These are phyloP conservation scores for Megacollybia marginata DNA, from an alignment of 768 basidiomycete genomes.

Conservation along the genomic window DNA sequence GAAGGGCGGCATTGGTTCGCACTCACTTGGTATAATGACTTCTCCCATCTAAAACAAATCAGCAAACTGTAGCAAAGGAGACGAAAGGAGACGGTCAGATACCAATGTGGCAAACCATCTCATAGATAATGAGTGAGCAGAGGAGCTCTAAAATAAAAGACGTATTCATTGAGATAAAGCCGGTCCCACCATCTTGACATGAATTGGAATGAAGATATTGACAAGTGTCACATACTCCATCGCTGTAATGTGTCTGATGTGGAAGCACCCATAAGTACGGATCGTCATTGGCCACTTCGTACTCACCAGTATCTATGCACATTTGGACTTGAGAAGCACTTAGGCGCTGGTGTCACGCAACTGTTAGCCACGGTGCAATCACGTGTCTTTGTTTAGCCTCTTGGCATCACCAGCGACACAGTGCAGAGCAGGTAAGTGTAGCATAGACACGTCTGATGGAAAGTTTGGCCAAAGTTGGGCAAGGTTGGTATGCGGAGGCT, in stretches of 20 bases:
- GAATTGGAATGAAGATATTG: background rate
- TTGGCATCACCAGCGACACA: too few species aligned
- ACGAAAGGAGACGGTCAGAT: background rate
- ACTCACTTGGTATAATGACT: slow-evolving; percentile 49
- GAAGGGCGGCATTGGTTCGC: slow-evolving; percentile 3
- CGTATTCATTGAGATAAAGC: slow-evolving; percentile 49
- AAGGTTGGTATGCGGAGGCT: too few species aligned
- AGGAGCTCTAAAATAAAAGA: background rate
- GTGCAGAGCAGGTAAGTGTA: too few species aligned
- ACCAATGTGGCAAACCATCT: slow-evolving; percentile 14
- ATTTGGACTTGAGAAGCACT: too few species aligned
- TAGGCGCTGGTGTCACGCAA: too few species aligned
- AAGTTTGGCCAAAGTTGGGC: too few species aligned
- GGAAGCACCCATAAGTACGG: too few species aligned
- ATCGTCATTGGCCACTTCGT: too few species aligned
- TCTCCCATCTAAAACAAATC: slow-evolving; percentile 49
- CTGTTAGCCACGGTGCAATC: too few species aligned
- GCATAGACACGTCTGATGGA: too few species aligned
- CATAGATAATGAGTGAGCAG: background rate
- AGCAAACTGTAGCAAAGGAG: background rate
- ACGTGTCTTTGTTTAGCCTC: too few species aligned
- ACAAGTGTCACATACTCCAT: slow-evolving; percentile 35
- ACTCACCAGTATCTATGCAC: too few species aligned
- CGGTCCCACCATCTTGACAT: slow-evolving; percentile 38
- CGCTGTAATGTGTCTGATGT: slow-evolving; percentile 65